Conservation (phyloP, 73 alveolate species). For the Paraurostyla sp. region DNA sequence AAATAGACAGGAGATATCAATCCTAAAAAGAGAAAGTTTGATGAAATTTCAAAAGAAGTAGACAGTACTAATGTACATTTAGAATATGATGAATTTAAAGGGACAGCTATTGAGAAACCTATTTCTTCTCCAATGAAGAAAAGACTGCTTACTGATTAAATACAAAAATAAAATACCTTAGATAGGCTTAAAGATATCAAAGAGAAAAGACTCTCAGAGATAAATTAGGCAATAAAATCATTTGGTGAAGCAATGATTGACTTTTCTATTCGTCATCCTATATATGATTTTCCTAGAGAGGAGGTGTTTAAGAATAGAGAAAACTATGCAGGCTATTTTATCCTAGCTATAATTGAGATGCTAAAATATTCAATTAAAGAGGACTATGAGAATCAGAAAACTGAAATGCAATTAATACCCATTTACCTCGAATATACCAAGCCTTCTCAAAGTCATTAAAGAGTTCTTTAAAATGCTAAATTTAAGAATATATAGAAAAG, state of each 20-base stretch:
- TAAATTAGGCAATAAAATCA: not conserved
- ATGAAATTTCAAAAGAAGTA: constrained; percentile 19
- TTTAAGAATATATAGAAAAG: constrained; percentile 45
- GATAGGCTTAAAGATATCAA: constrained; percentile 39
- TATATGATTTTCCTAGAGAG: not conserved
- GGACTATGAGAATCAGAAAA: constrained; percentile 65
- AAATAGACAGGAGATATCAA: not conserved
- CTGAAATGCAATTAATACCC: constrained; percentile 56
- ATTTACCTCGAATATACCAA: constrained; percentile 48
- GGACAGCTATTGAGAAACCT: constrained; percentile 5
- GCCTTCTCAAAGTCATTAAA: constrained; percentile 11
- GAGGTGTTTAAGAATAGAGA: constrained; percentile 57
- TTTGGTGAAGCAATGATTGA: constrained; percentile 35
- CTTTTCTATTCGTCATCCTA: constrained; percentile 41
- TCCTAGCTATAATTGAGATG: constrained; percentile 71
- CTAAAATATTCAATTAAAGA: constrained; percentile 63
- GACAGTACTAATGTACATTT: not conserved
- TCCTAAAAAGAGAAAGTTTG: constrained; percentile 24
- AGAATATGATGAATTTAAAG: not conserved
- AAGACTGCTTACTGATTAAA: constrained; percentile 16
- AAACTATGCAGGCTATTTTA: constrained; percentile 58
- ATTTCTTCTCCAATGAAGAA: constrained; percentile 11
- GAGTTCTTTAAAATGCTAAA: constrained; percentile 50
- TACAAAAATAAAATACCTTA: constrained; percentile 12
- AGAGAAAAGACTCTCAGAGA: constrained; percentile 18